phyloP scores from a whole-genome alignment of 352 stramenopile genomes.

The Globisporangium acanthophoron region DNA sequence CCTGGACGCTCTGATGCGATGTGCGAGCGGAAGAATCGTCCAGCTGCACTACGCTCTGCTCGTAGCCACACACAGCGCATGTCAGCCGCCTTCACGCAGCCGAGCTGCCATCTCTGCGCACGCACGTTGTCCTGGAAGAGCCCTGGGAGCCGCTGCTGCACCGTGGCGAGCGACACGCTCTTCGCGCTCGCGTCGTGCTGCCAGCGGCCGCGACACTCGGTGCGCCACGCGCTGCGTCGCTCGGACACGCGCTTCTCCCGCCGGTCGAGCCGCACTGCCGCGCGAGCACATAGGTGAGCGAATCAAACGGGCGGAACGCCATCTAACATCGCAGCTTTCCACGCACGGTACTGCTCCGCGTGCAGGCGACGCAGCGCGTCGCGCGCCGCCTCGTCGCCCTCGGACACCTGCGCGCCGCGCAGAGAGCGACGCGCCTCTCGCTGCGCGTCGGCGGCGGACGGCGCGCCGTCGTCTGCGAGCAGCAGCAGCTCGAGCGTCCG shows the following conservation, averaged over 20 bases:
- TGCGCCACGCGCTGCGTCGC: constrained; percentile 28
- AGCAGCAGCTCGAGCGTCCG: constrained; percentile 30
- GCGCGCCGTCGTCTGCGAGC: constrained; percentile 13
- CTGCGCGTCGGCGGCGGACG: constrained; percentile 22
- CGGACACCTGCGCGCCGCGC: constrained; percentile 10
- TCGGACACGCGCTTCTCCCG: constrained; percentile 25
- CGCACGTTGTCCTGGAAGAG: constrained; percentile 36
- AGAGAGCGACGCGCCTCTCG: constrained; percentile 36
- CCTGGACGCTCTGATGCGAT: not conserved
- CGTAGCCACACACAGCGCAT: not conserved
- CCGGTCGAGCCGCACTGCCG: constrained; percentile 23
- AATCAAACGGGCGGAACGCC: not conserved
- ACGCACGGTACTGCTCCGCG: constrained; percentile 40
- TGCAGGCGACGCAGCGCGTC: constrained; percentile 37
- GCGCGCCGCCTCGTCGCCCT: constrained; percentile 20
- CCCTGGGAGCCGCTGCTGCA: constrained; percentile 32
- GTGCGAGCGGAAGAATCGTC: no score
- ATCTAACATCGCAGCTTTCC: not conserved
- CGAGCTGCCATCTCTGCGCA: not conserved
- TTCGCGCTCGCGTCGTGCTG: constrained; percentile 14
- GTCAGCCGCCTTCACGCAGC: not conserved
- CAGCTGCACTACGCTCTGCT: not conserved
- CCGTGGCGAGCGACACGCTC: constrained; percentile 24
- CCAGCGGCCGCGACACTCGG: constrained; percentile 31
- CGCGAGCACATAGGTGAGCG: not conserved